A percentile compares a stretch with the other conserved stretches of the same genome.
Evolutionary conservation across 1,284 basidiomycete genomes (phyloP).

Genomic region (Exobasidium cylindrosporum): DNA sequence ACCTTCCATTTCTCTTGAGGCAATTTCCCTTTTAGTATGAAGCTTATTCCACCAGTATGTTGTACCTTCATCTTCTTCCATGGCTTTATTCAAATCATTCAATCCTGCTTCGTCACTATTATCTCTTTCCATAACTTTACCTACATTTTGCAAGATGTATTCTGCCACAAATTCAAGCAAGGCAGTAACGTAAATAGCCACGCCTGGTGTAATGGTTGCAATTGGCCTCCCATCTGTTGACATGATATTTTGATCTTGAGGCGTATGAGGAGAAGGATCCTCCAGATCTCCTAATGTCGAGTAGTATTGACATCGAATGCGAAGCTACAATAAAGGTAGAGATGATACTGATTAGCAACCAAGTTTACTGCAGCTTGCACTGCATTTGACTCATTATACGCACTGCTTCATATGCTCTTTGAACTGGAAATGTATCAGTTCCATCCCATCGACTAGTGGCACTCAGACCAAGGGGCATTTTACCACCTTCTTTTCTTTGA

Average conservation of each 20-base stretch:
- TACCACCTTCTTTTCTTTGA: conserved; percentile 43
- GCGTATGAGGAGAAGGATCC: conserved; percentile 25
- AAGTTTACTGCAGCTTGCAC: neutral
- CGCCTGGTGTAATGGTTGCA: conserved; percentile 47
- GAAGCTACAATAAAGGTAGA: conserved; percentile 17
- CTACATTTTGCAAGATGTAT: conserved; percentile 41
- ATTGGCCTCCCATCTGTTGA: conserved; percentile 46
- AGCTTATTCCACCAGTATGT: conserved; percentile 29
- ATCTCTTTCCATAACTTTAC: conserved; percentile 46
- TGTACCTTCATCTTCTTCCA: conserved; percentile 44
- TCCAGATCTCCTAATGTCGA: conserved; percentile 41
- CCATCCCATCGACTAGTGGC: conserved; percentile 46
- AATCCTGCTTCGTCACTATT: conserved; percentile 47
- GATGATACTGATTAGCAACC: neutral
- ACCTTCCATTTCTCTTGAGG: conserved; percentile 17
- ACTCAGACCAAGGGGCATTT: conserved; percentile 43
- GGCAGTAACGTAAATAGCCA: conserved; percentile 49
- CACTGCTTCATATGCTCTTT: conserved; percentile 39
- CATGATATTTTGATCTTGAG: conserved; percentile 47
- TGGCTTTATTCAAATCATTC: conserved; percentile 37
- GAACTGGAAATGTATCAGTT: conserved; percentile 40
- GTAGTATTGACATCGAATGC: conserved; percentile 43
- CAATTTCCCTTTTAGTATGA: conserved; percentile 28
- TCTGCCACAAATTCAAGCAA: conserved; percentile 45
- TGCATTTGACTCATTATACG: neutral